Conservation (phyloP, 2,329 filamentous ascomycete species). For the Cadophora gregata region DNA sequence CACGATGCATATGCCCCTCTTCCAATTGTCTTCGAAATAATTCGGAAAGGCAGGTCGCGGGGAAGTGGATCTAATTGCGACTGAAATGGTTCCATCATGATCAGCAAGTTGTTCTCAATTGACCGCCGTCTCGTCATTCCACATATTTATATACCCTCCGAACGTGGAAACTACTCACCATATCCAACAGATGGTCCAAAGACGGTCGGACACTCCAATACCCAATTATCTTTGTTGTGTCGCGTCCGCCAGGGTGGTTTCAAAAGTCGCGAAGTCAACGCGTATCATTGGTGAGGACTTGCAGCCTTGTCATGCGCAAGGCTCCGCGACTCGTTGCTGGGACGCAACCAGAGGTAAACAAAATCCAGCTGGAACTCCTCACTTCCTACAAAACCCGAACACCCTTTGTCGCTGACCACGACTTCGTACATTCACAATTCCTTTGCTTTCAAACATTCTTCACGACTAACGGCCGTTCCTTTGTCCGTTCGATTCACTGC, state of each 20-base stretch:
- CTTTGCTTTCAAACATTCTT: slow-evolving; percentile 28
- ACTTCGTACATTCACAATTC: slow-evolving; percentile 28
- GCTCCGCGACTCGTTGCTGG: neutral
- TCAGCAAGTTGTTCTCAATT: slow-evolving; percentile 31
- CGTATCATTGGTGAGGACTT: slow-evolving; percentile 35
- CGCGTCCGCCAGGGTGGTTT: slow-evolving; percentile 43
- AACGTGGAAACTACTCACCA: slow-evolving; percentile 34
- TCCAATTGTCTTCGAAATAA: slow-evolving; percentile 96
- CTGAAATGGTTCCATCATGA: slow-evolving; percentile 57
- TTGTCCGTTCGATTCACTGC: slow-evolving; percentile 32
- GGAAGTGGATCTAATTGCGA: slow-evolving; percentile 91
- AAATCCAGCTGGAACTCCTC: slow-evolving; percentile 21
- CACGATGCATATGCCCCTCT: slow-evolving; percentile 97
- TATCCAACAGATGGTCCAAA: slow-evolving; percentile 30
- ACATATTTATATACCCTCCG: slow-evolving; percentile 11
- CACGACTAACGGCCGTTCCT: slow-evolving; percentile 26
- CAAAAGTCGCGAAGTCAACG: slow-evolving; percentile 30
- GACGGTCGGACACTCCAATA: slow-evolving; percentile 22
- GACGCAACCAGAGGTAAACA: slow-evolving; percentile 24
- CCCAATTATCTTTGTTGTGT: slow-evolving; percentile 40
- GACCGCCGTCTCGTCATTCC: neutral
- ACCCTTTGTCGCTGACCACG: slow-evolving; percentile 28
- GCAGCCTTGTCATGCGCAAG: neutral
- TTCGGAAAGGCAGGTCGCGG: slow-evolving; percentile 83
- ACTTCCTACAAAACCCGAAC: slow-evolving; percentile 30